Conservation (phyloP, 129 eudicot genomes). For the Pulicaria dysenterica region DNA sequence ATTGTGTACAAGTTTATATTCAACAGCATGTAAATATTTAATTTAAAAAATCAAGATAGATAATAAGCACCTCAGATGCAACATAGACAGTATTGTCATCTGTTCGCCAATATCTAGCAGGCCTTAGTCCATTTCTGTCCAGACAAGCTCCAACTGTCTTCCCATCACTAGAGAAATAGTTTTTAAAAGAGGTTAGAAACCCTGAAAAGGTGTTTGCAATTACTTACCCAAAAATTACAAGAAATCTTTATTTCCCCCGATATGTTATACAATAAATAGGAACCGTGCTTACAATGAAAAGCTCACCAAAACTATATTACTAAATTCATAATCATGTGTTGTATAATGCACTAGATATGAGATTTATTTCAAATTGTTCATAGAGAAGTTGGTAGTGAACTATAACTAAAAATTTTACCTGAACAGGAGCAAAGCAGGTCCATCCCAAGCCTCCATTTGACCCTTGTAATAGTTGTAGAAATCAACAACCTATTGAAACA, state of each 20-base stretch:
- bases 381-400: constrained; percentile 1
- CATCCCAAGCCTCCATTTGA: constrained; percentile 99
- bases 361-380: constrained; percentile 6
- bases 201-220: constrained; percentile 11
- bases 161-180: constrained; percentile 66
- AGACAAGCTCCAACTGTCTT: constrained; percentile 99
- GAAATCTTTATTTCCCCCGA: background rate
- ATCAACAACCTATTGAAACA: constrained; percentile 66
- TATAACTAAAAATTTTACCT: constrained; percentile 48
- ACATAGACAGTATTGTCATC: constrained; percentile 94
- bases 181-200: background rate
- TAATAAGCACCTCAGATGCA: constrained; percentile 86
- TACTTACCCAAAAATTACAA: constrained; percentile 19
- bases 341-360: background rate
- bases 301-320: background rate
- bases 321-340: background rate
- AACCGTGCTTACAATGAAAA: constrained; percentile 21
- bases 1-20: constrained; percentile 17
- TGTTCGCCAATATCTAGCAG: constrained; percentile 99
- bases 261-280: constrained; percentile 1
- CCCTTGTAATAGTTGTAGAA: constrained; percentile 98
- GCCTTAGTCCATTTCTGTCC: constrained; percentile 99
- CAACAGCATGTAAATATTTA: constrained; percentile 4
- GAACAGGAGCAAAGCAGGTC: constrained; percentile 97
- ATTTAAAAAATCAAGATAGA: constrained; percentile 11